Evolutionary conservation across 495 filamentous ascomycete genomes (phyloP), one percentile per base, ranked within the genome.

Genomic region (Cladorrhinum samala): DNA sequence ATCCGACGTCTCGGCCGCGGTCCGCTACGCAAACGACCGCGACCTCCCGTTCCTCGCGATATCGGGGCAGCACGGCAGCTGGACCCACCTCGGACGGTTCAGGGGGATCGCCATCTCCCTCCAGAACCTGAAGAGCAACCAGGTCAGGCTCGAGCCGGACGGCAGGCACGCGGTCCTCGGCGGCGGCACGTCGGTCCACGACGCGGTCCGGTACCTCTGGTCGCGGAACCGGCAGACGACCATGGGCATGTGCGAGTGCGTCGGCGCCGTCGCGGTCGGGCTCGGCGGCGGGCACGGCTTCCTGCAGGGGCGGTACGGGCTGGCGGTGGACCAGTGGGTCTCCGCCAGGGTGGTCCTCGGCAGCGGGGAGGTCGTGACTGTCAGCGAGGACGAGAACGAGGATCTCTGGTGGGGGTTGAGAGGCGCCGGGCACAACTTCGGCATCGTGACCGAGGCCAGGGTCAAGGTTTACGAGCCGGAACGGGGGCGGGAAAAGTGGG

Each of bases 341-440:
- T 75, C 72, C 0, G 62, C 71, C 50, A 68, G 74, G 20, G 63
- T 85, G 9, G 79, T 87, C 0, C 63, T 83, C 11, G 80, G 77
- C 1, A 65, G 80, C 52, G 84, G 83, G 2, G 57, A 57, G n/a
- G 58, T 63, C 5, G 70, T 75, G 7, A 71, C 59, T 2, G 59
- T 67, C 2, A 38, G 13, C 5, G 37, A 52, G 0, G 53, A 72
- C n/a, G 37, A 64, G 7, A 62, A 68, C 33, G 57, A 69, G 3
- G 74, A 82, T 27, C 68, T 83, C 48, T 81, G 70, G 59, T 83
- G 79, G 78, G 81, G 64, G 4, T 55, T 85, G 38, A 65, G 69
- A 18, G 83, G 83, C 2, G 82, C 80, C 6, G 81, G 82, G 0
- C 77, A 82, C 54, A 84, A 84, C 58, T 84, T 83, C 53, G 82